A percentile compares a stretch with the other conserved stretches of the same genome.
Evolutionary conservation across 1,139 yeast genomes (phyloP).

Genomic region (Pichia sp.): DNA sequence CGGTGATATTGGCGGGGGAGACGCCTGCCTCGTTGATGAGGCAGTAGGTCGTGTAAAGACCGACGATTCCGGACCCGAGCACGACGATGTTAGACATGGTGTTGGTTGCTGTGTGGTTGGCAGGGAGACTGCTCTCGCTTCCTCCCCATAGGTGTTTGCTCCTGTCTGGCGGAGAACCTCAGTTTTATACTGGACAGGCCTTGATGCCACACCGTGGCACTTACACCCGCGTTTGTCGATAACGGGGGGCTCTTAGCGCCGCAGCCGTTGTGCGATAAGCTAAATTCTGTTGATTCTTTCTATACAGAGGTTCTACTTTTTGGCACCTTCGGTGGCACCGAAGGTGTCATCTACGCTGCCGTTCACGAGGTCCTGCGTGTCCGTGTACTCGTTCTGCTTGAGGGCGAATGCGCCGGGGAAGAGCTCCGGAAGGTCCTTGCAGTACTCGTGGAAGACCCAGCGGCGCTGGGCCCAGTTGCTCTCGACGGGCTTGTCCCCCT

Average conservation of each 20-base stretch:
- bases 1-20: slow-evolving; percentile 44
- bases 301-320: neutral
- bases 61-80: slow-evolving; percentile 56
- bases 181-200: no score
- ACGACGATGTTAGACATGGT: slow-evolving; percentile 23
- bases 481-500: slow-evolving; percentile 33
- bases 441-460: neutral
- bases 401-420: neutral
- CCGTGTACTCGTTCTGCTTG: slow-evolving; percentile 23
- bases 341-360: neutral
- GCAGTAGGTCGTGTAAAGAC: slow-evolving; percentile 59
- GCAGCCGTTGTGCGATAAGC: no score
- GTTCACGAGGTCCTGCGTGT: slow-evolving; percentile 16
- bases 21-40: slow-evolving; percentile 43
- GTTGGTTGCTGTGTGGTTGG: no score
- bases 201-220: no score
- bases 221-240: no score
- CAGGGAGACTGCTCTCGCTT: no score
- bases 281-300: no score
- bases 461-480: slow-evolving; percentile 39
- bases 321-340: neutral
- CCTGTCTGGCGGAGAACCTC: neutral
- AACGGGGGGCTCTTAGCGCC: no score
- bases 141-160: no score
- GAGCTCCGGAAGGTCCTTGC: neutral